Evolutionary conservation across 345 rosid genomes (phyloP), one percentile per base, ranked within the genome.

Genomic region (Gossypioides kirkii): DNA sequence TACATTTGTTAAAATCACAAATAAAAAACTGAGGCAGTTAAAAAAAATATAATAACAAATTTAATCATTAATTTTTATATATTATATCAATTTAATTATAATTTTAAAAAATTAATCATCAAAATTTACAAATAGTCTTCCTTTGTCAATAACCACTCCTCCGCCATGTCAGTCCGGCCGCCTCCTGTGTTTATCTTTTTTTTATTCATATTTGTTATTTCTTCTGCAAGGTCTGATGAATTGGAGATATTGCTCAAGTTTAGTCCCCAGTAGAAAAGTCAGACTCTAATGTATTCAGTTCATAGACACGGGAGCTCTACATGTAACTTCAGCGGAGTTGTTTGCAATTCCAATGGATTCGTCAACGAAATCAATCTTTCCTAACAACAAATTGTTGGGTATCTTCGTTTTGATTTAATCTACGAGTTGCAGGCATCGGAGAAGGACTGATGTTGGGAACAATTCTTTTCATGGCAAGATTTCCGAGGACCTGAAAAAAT

Each of bases 291-390:
- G 81, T 81, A 49, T 89, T 88, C 69, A 18, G 16, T 47, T 82
- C 90, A 0, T 93, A 95, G 98, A 82, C 77, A 6, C 47, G 76
- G 36, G 2, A 84, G 61, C 8, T 55, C 80, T 0, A 52, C 74
- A 1, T 89, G 92, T 75, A 68, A 61, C 32, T 89, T 89, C 78
- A 28, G 77, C 16, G 98, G 98, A 53, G 77, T 93, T 22, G 22
- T 73, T 6, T 93, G 97, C 72, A 62, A 82, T 55, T 63, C 77
- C 43, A 58, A 67, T 25, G 88, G 89, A 17, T 61, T 79, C 23
- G 92, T 91, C 49, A 16, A 72, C 10, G 89, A 86, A 70, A 87
- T 91, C 82, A 80, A 79, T 74, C 98, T 93, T 46, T 75, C 83
- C 41, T 54, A n/a, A 14, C 75, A 74, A n/a, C 43, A 72, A 1